Base-by-base conservation (phyloP, 2,329 filamentous ascomycete genomes). In the Hypoxylon sp. region DNA sequence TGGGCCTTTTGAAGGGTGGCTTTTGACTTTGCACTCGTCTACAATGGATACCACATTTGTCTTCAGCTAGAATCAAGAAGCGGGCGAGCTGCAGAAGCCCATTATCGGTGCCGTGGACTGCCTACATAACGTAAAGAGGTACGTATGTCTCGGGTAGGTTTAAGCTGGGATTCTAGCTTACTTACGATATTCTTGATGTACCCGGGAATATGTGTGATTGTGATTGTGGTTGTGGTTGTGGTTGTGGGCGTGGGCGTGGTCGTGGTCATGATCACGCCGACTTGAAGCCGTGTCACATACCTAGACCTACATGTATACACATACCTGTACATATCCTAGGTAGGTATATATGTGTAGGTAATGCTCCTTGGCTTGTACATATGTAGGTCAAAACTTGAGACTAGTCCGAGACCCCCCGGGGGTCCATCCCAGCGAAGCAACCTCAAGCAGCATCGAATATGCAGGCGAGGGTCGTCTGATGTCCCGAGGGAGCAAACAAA, bases 41-140 rank as follows among this genome's bases (percentile, higher is more conserved):
- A 31, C 46, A 48, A 48, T 27, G 26, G 59, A 51, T 50, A 59
- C 50, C 55, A 54, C 38, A 55, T 7, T 41, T 58, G 21, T 45
- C 2, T 37, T 6, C 15, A 4, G n/a, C n/a, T n/a, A n/a, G 38
- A 20, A 15, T 20, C 17, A 7, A 4, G 27, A 15, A 35, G 17
- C 2, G n/a, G 31, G 31, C 18, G 40, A 23, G 35, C 1, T 29
- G 26, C 33, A 10, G 15, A 20, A 15, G 29, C 23, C 38, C 5
- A 33, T 45, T 40, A 11, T 48, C 23, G 18, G 23, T n/a, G 7
- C 7, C 29, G 11, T 31, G 13, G 8, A 15, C 11, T 31, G 11
- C 13, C 11, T 31, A 31, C 8, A n/a, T n/a, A n/a, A n/a, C n/a
- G n/a, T n/a, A n/a, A n/a, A n/a, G n/a, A n/a, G n/a, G n/a, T n/a